phyloP scores from a whole-genome alignment of 2,329 filamentous ascomycete genomes.

The Microcera coccophila region DNA sequence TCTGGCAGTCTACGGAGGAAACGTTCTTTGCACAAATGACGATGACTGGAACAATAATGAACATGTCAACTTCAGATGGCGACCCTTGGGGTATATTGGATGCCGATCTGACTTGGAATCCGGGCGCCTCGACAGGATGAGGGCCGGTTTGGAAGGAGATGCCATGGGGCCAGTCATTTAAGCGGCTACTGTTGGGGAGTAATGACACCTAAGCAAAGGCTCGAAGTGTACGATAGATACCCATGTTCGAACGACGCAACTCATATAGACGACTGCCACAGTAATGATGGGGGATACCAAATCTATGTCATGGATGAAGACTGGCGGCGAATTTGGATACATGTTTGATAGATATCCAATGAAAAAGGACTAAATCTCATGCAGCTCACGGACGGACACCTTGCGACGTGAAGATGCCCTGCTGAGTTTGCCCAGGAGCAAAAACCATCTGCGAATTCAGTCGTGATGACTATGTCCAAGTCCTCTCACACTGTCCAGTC shows the following conservation, averaged over 20 bases:
- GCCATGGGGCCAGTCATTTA: no score
- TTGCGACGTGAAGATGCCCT: no score
- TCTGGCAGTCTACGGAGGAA: constrained; percentile 32
- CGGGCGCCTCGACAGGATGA: neutral
- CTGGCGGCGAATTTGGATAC: no score
- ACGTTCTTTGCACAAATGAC: constrained; percentile 28
- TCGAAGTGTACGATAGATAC: constrained; percentile 9
- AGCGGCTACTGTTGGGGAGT: neutral
- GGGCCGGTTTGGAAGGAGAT: neutral
- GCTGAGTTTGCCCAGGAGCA: no score
- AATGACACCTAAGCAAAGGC: neutral
- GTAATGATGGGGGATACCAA: neutral
- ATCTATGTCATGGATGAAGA: no score
- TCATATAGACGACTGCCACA: constrained; percentile 1
- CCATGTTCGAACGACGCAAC: neutral
- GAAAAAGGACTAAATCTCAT: neutral
- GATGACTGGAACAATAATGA: constrained; percentile 21
- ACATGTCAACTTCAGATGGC: constrained; percentile 18
- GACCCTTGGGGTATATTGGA: constrained; percentile 31
- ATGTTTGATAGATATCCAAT: neutral
- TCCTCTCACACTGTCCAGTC: constrained; percentile 43
- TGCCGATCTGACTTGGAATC: constrained; percentile 26
- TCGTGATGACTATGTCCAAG: constrained; percentile 23
- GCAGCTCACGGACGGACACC: neutral
- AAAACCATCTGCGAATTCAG: no score